Evolutionary conservation across 306 rosid genomes (phyloP), one percentile per base, ranked within the genome.

Genomic region (Cicer cuneatum): DNA sequence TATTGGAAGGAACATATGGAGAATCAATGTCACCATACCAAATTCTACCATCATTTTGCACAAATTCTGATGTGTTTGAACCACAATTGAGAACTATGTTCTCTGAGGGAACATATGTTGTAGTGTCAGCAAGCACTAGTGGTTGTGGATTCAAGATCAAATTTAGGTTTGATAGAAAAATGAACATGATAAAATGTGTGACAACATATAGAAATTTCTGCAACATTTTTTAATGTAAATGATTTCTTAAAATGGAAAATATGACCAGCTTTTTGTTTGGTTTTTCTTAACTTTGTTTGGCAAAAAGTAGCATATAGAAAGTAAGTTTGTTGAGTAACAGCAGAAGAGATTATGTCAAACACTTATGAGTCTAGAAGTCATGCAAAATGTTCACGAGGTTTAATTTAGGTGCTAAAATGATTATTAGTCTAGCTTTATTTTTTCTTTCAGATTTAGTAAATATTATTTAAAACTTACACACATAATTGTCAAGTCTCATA

Each of bases 81-180:
- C 87, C 87, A 4, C 87, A 83, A 46, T 66, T 80, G 45, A 83
- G 73, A 49, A 69, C 73, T 10, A 75, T 71, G 77, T 75, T 83
- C 68, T 79, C 84, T 16, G 60, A 18, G 35, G 84, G 81, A 24
- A 37, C 42, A 66, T 75, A 71, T 60, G 33, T 79, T 13, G 11
- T 7, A 4, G n/a, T 35, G 46, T 83, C 46, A 39, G 79, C 81
- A 48, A 7, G 12, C 48, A 58, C 72, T 65, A 13, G 1, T 15
- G 47, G 40, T 43, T 65, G 81, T 46, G 60, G 46, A 7, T 71
- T 39, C 16, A 19, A 19, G 21, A 40, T 48, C 47, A 66, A 43
- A 16, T 24, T 56, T 7, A 63, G 45, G 37, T 11, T 42, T 2
- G 38, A 13, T 49, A 58, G 14, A 79, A 67, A 19, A 35, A 65